Percentiles rank a stretch among this genome's conserved stretches.
phyloP scores from a whole-genome alignment of 352 stramenopile species.

The Phytophthora capsici region DNA sequence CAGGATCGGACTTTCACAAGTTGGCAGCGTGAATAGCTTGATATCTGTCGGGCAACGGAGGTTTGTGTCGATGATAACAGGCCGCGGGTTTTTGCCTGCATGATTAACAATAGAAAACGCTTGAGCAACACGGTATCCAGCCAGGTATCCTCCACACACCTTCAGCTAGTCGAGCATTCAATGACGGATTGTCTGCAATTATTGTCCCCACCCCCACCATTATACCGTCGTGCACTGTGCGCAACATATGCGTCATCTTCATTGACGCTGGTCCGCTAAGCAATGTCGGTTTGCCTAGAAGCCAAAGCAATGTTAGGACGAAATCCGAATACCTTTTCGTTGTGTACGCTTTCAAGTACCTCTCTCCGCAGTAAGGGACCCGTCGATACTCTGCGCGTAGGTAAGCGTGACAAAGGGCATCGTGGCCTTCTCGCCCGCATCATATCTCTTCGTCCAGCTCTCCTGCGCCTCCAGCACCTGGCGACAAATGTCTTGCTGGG shows the following conservation, averaged over 20 bases:
- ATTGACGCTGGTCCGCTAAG: constrained; percentile 75
- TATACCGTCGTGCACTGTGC: constrained; percentile 88
- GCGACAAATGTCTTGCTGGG: constrained; percentile 31
- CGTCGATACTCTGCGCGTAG: constrained; percentile 92
- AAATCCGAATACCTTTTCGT: too few relatives aligned
- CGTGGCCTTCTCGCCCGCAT: neutral
- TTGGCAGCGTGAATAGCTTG: constrained; percentile 78
- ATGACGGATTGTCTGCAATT: constrained; percentile 86
- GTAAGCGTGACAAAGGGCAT: constrained; percentile 81
- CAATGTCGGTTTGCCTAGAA: constrained; percentile 66
- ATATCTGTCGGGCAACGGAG: constrained; percentile 70
- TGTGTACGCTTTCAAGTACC: constrained; percentile 33
- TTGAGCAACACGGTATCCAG: too few relatives aligned
- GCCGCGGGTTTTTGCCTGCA: constrained; percentile 65
- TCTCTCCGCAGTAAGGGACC: constrained; percentile 71
- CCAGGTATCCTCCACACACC: constrained; percentile 25
- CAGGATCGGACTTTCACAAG: constrained; percentile 77
- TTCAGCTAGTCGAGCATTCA: constrained; percentile 75
- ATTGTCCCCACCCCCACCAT: constrained; percentile 89
- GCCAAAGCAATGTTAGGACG: too few relatives aligned
- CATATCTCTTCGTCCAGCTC: constrained; percentile 19
- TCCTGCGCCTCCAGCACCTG: constrained; percentile 38
- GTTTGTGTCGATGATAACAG: constrained; percentile 78
- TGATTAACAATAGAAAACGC: neutral
- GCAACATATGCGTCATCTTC: constrained; percentile 90